A percentile compares a stretch with the other conserved stretches of the same genome.
Evolutionary conservation across 805 yeast genomes (phyloP).

Genomic region (Blastobotrys attinorum): DNA sequence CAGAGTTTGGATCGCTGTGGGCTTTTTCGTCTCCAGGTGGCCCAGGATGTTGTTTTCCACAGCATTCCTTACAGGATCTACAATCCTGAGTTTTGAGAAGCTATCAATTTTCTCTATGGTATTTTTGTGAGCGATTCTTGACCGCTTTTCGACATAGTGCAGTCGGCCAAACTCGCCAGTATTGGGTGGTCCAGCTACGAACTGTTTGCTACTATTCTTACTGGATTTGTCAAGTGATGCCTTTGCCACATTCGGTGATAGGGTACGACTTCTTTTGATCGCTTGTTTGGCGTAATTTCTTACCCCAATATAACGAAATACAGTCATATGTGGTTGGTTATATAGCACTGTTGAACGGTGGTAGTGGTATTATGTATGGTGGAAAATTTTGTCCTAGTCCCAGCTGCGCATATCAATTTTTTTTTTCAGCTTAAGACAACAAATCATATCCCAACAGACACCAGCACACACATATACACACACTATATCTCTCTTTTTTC

Average conservation of each 20-base stretch:
- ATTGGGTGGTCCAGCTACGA: constrained; percentile 2
- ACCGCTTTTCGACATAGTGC: constrained; percentile 19
- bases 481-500: too few species aligned
- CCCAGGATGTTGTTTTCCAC: constrained; percentile 43
- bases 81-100: constrained; percentile 59
- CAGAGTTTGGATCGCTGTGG: constrained; percentile 80
- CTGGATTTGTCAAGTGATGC: not conserved
- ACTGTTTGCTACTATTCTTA: not conserved
- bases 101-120: constrained; percentile 45
- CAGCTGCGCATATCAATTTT: too few species aligned
- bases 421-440: too few species aligned
- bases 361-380: too few species aligned
- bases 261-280: not conserved
- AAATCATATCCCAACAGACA: not conserved
- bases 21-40: constrained; percentile 28
- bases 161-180: constrained; percentile 21
- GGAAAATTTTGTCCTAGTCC: too few species aligned
- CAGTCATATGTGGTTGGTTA: too few species aligned
- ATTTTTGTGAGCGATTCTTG: constrained; percentile 27
- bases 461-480: too few species aligned
- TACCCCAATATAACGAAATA: not conserved
- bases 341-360: too few species aligned
- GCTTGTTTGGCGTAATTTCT: not conserved
- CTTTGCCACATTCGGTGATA: not conserved
- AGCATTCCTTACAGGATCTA: constrained; percentile 58